These are phyloP conservation scores for Mucor lusitanicus DNA, from an alignment of 371 early-diverging fungal genomes.

Conservation along the genomic window DNA sequence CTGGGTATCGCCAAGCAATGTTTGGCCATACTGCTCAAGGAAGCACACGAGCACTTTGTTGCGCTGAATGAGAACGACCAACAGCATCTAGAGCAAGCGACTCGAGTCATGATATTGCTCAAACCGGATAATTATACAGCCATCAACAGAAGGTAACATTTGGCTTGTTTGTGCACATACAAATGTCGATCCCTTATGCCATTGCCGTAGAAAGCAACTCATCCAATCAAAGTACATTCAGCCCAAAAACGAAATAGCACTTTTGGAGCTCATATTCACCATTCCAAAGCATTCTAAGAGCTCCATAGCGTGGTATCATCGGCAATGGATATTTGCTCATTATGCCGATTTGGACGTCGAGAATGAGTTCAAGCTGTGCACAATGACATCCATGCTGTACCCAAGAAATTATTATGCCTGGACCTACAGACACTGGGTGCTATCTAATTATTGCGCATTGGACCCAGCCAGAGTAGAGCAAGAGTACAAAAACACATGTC, in stretches of 20 bases:
- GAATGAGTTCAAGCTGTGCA: slow-evolving; percentile 42
- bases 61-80: not conserved
- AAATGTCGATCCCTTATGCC: not conserved
- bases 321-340: slow-evolving; percentile 29
- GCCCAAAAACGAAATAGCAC: slow-evolving; percentile 34
- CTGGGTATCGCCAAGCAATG: slow-evolving; percentile 30
- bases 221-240: slow-evolving; percentile 28
- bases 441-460: slow-evolving; percentile 11
- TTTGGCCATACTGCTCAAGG: slow-evolving; percentile 17
- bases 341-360: slow-evolving; percentile 15
- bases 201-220: slow-evolving; percentile 43
- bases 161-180: not conserved
- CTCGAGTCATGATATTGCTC: slow-evolving; percentile 43
- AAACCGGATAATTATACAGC: slow-evolving; percentile 63
- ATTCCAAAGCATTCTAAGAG: slow-evolving; percentile 60
- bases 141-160: slow-evolving; percentile 52
- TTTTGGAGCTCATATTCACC: slow-evolving; percentile 52
- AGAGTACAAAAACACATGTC: slow-evolving; percentile 35
- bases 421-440: slow-evolving; percentile 55
- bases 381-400: slow-evolving; percentile 39
- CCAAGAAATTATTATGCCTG: slow-evolving; percentile 63
- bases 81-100: slow-evolving; percentile 25
- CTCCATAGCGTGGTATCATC: slow-evolving; percentile 58
- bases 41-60: slow-evolving; percentile 27
- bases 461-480: not conserved